Evolutionary conservation across 1,284 basidiomycete genomes (phyloP), one percentile per base, ranked within the genome.

Genomic region (Rhodofomes roseus): DNA sequence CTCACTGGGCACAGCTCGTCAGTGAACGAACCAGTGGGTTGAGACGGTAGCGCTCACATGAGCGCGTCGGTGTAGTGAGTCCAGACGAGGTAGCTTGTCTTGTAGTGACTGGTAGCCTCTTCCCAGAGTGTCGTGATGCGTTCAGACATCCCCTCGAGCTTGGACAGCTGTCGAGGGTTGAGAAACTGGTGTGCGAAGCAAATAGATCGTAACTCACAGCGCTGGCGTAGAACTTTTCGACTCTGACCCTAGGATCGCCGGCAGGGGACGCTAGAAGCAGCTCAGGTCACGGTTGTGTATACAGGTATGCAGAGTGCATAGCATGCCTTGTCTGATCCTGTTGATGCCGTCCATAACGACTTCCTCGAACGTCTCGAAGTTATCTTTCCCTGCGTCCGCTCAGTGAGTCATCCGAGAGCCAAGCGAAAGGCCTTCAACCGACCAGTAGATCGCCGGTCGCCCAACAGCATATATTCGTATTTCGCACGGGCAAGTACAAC

Each of bases 221-320:
- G 53, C 84, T 80, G 36, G 87, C 79, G 20, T 94, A 77, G 70
- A 87, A 93, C 67, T 91, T 94, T 70, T 97, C 95, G 37, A 97
- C 73, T 40, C 90, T 82, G 56, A 92, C 77, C 27, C 85, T 76
- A 3, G 81, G 71, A 66, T 87, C 86, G 6, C 84, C 84, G 6
- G 72, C 65, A 43, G 74, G 71, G 29, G 72, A 73, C 12, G 75
- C 79, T 80, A 62, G 31, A 34, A 5, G 4, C 31, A 34, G 4
- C 31, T 34, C 31, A 34, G 31, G 29, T 57, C n/a, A 34, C 31
- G 44, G 41, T 37, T 34, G 31, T 34, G 4, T 36, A 48, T 29
- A 8, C 12, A 16, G 12, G 12, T 25, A 20, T 11, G 16, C 8
- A 25, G 12, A 44, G 20, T 44, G 0, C n/a, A 43, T 9, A 4